Conservation (phyloP, 1,139 yeast species). For the Candida sanyaensis region DNA sequence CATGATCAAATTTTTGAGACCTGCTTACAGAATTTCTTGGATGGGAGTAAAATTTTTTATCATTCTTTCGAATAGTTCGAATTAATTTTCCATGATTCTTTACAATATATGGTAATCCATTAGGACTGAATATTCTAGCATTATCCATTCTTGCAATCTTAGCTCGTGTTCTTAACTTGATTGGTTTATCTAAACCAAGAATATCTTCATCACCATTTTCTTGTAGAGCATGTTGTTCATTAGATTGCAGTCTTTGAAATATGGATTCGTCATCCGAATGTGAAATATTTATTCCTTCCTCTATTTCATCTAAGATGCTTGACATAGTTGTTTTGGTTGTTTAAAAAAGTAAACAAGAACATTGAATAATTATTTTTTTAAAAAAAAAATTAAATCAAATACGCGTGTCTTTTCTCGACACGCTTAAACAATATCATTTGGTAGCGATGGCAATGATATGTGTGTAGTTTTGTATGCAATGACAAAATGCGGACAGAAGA, state of each 20-base stretch:
- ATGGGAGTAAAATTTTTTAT: slow-evolving; percentile 20
- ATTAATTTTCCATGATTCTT: slow-evolving; percentile 39
- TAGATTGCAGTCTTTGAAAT: not conserved
- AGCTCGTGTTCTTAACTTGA: slow-evolving; percentile 33
- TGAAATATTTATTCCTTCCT: slow-evolving; percentile 3
- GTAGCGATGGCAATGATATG: not conserved
- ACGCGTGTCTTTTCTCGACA: not conserved
- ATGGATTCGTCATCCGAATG: not conserved
- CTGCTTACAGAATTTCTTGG: slow-evolving; percentile 1
- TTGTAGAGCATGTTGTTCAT: slow-evolving; percentile 2
- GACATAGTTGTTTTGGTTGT: not conserved
- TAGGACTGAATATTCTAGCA: slow-evolving; percentile 43
- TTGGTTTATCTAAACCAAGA: slow-evolving; percentile 43
- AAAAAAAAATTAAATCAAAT: no score
- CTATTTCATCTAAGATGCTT: slow-evolving; percentile 2
- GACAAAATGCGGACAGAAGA: not conserved
- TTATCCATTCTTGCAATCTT: slow-evolving; percentile 49
- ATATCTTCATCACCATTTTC: slow-evolving; percentile 24
- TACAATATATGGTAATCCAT: slow-evolving; percentile 51
- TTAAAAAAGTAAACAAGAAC: not conserved
- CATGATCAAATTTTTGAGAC: slow-evolving; percentile 33
- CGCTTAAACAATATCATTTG: not conserved
- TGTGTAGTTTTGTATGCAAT: no score
- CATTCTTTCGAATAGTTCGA: slow-evolving; percentile 29
- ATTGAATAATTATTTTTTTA: no score